phyloP scores from a whole-genome alignment of 805 yeast genomes.

The Candida namnaoensis region DNA sequence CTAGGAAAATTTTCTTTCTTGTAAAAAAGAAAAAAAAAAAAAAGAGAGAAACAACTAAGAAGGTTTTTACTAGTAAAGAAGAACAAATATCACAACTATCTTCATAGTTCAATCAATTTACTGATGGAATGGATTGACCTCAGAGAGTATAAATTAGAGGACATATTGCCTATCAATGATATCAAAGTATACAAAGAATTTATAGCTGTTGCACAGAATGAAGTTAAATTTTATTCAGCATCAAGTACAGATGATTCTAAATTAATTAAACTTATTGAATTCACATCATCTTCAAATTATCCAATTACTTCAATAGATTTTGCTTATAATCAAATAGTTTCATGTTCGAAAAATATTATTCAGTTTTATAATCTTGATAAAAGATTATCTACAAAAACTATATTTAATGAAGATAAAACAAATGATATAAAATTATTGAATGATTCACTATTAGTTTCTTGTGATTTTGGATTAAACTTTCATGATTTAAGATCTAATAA shows the following conservation, averaged over 20 bases:
- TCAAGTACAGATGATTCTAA: no score
- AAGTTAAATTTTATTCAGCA: not conserved
- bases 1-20: not conserved
- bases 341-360: not conserved
- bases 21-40: no score
- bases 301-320: not conserved
- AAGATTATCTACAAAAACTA: not conserved
- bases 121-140: not conserved
- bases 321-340: not conserved
- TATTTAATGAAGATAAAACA: not conserved
- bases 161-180: not conserved
- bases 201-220: not conserved
- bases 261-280: no score
- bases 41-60: no score
- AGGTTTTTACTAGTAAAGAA: no score
- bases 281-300: not conserved
- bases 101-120: no score
- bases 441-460: constrained; percentile 29
- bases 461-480: not conserved
- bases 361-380: not conserved
- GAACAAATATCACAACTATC: no score
- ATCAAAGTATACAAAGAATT: no score
- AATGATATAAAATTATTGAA: constrained; percentile 29
- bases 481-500: constrained; percentile 18
- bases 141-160: not conserved